phyloP scores from a whole-genome alignment of 805 yeast species.

The Starmera amethionina region DNA sequence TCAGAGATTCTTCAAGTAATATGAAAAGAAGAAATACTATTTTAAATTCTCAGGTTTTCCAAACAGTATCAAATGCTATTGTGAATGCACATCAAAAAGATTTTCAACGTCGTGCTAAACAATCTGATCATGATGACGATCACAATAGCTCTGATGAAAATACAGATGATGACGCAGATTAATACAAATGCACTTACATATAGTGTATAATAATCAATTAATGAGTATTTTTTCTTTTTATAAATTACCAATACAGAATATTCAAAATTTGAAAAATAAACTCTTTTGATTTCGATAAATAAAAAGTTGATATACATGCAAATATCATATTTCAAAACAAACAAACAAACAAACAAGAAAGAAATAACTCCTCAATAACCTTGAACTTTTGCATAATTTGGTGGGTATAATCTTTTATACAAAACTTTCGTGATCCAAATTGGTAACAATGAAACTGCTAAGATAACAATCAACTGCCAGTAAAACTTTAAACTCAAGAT shows the following conservation, averaged over 20 bases:
- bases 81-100: constrained; percentile 78
- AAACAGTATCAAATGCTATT: constrained; percentile 41
- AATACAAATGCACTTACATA: constrained; percentile 8
- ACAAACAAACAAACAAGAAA: constrained; percentile 1
- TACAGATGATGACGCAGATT: constrained; percentile 22
- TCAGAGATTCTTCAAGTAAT: too few relatives aligned
- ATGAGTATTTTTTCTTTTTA: constrained; percentile 4
- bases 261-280: too few relatives aligned
- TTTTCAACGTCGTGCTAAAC: constrained; percentile 40
- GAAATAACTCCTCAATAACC: constrained; percentile 35
- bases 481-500: constrained; percentile 46
- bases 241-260: too few relatives aligned
- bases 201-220: constrained; percentile 12
- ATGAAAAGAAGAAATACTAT: constrained; percentile 12
- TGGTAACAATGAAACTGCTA: constrained; percentile 70
- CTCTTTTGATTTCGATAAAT: too few relatives aligned
- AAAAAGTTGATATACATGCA: too few relatives aligned
- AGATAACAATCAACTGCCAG: constrained; percentile 60
- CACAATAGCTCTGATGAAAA: constrained; percentile 18
- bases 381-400: constrained; percentile 95
- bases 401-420: constrained; percentile 75
- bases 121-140: constrained; percentile 10
- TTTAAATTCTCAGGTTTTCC: constrained; percentile 22
- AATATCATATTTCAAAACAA: too few relatives aligned
- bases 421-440: constrained; percentile 80